Percentiles rank a stretch among this genome's conserved stretches.
Evolutionary conservation across 2,329 filamentous ascomycete genomes (phyloP).

Genomic region (Colletotrichum neosansevieriae): DNA sequence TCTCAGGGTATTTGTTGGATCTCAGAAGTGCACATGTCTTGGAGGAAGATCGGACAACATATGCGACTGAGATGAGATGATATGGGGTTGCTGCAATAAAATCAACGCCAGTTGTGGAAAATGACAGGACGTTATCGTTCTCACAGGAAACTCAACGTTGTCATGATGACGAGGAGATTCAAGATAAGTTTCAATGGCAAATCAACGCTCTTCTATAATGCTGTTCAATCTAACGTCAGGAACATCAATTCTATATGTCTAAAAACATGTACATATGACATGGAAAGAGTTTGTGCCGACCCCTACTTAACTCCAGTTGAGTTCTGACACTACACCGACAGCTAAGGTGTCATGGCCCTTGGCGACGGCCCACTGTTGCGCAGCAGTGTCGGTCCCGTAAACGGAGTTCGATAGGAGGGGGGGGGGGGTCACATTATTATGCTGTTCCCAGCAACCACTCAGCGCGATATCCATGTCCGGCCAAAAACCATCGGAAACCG

Average conservation of each 20-base stretch:
- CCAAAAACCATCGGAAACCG: constrained; percentile 21
- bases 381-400: constrained; percentile 46
- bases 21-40: too few species aligned
- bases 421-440: constrained; percentile 9
- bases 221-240: constrained; percentile 6
- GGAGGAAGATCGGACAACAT: too few species aligned
- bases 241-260: constrained; percentile 12
- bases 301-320: neutral
- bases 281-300: neutral
- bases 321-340: constrained; percentile 2
- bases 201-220: constrained; percentile 3
- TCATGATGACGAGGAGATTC: too few species aligned
- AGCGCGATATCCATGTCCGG: constrained; percentile 11
- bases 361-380: constrained; percentile 64
- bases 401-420: constrained; percentile 17
- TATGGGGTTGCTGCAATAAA: too few species aligned
- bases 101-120: too few species aligned
- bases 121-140: too few species aligned
- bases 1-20: too few species aligned
- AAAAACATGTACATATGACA: neutral
- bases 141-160: too few species aligned
- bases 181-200: neutral
- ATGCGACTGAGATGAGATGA: too few species aligned
- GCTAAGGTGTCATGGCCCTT: constrained; percentile 44
- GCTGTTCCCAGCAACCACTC: constrained; percentile 13